phyloP scores from a whole-genome alignment of 805 yeast genomes.

The Metschnikowia proteae region DNA sequence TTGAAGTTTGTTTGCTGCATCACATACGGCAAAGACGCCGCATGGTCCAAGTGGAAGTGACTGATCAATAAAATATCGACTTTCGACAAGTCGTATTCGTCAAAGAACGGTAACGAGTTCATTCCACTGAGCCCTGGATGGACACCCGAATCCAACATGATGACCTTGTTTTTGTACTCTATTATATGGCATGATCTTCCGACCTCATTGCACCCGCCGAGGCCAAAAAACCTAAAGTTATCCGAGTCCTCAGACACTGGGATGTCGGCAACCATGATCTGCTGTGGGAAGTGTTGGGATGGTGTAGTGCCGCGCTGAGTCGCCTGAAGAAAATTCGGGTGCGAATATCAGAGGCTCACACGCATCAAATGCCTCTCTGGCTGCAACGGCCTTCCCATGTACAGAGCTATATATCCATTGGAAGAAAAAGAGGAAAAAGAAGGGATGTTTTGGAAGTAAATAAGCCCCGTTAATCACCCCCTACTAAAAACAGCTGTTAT shows the following conservation, averaged over 20 bases:
- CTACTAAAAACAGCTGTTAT: no score
- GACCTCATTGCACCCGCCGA: constrained; percentile 98
- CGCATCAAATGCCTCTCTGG: background rate
- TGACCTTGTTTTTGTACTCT: constrained; percentile 87
- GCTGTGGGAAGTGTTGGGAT: background rate
- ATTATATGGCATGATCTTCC: constrained; percentile 94
- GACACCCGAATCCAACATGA: constrained; percentile 97
- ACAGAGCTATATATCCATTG: background rate
- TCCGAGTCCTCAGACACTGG: constrained; percentile 30
- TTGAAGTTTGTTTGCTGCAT: constrained; percentile 94
- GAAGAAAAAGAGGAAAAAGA: no score
- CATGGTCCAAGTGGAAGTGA: constrained; percentile 97
- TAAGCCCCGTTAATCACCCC: no score
- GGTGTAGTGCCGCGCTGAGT: constrained; percentile 3
- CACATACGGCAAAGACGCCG: constrained; percentile 95
- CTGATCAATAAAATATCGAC: constrained; percentile 85
- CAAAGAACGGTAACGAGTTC: constrained; percentile 90
- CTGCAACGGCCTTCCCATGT: background rate
- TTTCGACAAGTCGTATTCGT: constrained; percentile 84
- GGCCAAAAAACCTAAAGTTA: constrained; percentile 65
- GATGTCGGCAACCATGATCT: constrained; percentile 11
- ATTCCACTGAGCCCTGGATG: constrained; percentile 94
- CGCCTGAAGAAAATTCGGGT: constrained; percentile 3
- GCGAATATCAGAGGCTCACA: background rate
- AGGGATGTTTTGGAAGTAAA: no score